These are phyloP conservation scores for Fusarium cicatricum DNA, from an alignment of 2,329 filamentous ascomycete genomes.

Conservation along the genomic window DNA sequence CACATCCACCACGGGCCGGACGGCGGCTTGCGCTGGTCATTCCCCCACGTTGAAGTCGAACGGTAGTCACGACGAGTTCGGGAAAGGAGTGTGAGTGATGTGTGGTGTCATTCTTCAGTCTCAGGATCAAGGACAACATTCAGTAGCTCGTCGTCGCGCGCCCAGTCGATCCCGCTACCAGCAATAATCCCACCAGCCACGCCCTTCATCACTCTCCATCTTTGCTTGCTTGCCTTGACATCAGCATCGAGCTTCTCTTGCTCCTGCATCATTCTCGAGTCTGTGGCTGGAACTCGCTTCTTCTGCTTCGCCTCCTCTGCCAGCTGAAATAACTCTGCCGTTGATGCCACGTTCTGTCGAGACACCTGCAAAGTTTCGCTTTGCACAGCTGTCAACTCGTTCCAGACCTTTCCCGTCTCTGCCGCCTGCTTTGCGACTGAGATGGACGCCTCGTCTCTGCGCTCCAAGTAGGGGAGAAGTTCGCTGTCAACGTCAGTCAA, in stretches of 20 bases:
- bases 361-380: conserved; percentile 64
- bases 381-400: conserved; percentile 64
- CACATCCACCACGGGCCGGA: conserved; percentile 3
- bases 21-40: background rate
- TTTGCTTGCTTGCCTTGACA: conserved; percentile 68
- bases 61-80: background rate
- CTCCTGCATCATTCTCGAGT: conserved; percentile 62
- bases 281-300: conserved; percentile 61
- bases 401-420: conserved; percentile 58
- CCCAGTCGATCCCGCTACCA: conserved; percentile 86
- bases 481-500: conserved; percentile 56
- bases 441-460: conserved; percentile 73
- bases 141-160: conserved; percentile 70
- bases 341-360: conserved; percentile 68
- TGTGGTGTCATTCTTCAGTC: conserved; percentile 47
- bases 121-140: conserved; percentile 77
- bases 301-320: conserved; percentile 63
- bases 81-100: background rate
- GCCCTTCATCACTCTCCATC: conserved; percentile 79
- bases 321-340: conserved; percentile 69
- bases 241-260: conserved; percentile 66
- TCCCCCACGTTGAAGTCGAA: background rate
- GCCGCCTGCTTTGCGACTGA: conserved; percentile 67
- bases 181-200: conserved; percentile 80
- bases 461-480: conserved; percentile 70